Conservation (phyloP, 495 filamentous ascomycete species). For the Hypoxylon rickii region DNA sequence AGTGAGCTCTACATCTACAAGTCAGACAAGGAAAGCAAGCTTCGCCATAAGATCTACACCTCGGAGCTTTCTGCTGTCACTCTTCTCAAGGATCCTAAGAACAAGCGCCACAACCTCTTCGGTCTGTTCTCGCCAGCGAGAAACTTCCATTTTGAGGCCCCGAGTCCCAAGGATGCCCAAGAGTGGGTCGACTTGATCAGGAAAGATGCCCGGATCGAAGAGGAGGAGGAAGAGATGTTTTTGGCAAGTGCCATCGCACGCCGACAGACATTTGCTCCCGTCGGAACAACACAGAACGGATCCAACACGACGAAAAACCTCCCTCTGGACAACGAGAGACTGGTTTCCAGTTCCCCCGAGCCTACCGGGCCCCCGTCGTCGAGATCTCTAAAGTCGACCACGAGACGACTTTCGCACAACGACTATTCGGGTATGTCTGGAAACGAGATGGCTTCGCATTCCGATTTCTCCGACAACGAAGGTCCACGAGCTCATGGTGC, state of each 20-base stretch:
- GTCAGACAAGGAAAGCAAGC: constrained; percentile 82
- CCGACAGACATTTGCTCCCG: constrained; percentile 43
- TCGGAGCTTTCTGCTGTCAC: constrained; percentile 92
- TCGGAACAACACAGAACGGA: constrained; percentile 12
- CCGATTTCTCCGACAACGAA: constrained; percentile 85
- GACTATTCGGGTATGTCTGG: constrained; percentile 77
- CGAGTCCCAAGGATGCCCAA: constrained; percentile 71
- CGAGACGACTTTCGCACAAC: constrained; percentile 53
- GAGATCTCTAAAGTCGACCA: constrained; percentile 43
- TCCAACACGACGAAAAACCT: constrained; percentile 4
- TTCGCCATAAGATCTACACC: constrained; percentile 83
- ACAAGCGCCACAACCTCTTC: constrained; percentile 78
- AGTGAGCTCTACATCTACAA: constrained; percentile 97
- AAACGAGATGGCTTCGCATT: constrained; percentile 84
- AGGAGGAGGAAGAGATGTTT: constrained; percentile 81
- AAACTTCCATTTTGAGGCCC: constrained; percentile 87
- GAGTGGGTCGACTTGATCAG: constrained; percentile 88
- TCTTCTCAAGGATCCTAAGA: constrained; percentile 83
- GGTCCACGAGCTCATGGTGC: constrained; percentile 43
- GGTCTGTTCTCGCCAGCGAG: constrained; percentile 90
- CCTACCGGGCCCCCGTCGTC: constrained; percentile 46
- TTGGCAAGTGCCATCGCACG: constrained; percentile 61
- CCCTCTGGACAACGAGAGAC: constrained; percentile 41
- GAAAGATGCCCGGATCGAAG: constrained; percentile 76
- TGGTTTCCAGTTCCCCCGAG: constrained; percentile 68